These are phyloP conservation scores for Keithomyces neogunnii DNA, from an alignment of 2,329 filamentous ascomycete species.

Conservation along the genomic window DNA sequence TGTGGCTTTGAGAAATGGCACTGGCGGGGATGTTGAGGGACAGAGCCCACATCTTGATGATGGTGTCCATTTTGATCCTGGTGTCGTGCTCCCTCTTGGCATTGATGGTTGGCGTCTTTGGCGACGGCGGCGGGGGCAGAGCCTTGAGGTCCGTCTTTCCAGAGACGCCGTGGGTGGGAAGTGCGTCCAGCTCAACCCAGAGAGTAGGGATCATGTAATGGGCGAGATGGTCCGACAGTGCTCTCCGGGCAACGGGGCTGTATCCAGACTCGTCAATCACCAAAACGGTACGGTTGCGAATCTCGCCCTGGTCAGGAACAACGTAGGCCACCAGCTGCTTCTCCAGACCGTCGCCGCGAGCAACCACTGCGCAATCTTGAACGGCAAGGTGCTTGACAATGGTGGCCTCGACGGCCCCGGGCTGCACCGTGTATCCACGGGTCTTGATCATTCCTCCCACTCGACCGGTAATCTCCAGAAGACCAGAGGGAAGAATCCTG, in stretches of 20 bases:
- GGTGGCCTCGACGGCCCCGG: constrained; percentile 66
- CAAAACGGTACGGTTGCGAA: constrained; percentile 48
- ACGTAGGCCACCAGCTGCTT: constrained; percentile 70
- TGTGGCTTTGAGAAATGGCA: constrained; percentile 60
- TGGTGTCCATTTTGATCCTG: constrained; percentile 56
- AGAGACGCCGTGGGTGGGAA: constrained; percentile 71
- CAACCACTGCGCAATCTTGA: constrained; percentile 60
- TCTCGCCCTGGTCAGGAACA: constrained; percentile 55
- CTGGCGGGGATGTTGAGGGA: constrained; percentile 56
- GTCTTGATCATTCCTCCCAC: constrained; percentile 77
- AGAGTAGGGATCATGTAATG: constrained; percentile 78
- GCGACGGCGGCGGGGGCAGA: constrained; percentile 55
- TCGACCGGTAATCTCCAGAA: constrained; percentile 67
- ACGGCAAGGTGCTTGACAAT: constrained; percentile 64
- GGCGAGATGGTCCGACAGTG: constrained; percentile 57
- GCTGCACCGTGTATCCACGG: constrained; percentile 69
- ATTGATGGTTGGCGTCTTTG: constrained; percentile 32
- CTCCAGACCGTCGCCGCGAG: constrained; percentile 69
- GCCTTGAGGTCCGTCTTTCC: constrained; percentile 70
- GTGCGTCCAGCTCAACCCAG: constrained; percentile 63
- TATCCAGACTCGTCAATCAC: constrained; percentile 64
- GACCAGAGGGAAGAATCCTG: constrained; percentile 55
- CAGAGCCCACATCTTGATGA: constrained; percentile 65
- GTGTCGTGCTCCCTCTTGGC: constrained; percentile 46
- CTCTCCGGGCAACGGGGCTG: constrained; percentile 59